phyloP scores from a whole-genome alignment of 1,284 basidiomycete species.

The Trichosporon inkin region DNA sequence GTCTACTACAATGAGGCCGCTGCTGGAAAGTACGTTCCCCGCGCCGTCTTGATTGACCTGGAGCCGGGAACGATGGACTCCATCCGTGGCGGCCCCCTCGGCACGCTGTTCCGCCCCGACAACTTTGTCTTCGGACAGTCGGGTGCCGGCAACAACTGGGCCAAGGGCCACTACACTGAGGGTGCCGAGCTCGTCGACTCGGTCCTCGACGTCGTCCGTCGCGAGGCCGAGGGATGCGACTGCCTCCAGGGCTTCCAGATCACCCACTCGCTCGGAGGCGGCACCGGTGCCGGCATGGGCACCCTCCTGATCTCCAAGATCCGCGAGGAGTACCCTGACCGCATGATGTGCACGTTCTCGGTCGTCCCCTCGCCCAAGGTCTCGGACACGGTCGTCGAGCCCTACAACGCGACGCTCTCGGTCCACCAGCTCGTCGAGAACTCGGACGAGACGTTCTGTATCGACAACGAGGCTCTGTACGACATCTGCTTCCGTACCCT shows the following conservation, averaged over 20 bases:
- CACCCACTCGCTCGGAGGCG: constrained; percentile 61
- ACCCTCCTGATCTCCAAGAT: constrained; percentile 62
- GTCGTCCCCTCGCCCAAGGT: constrained; percentile 61
- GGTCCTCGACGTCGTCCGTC: constrained; percentile 59
- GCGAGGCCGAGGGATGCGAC: constrained; percentile 59
- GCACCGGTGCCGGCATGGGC: constrained; percentile 62
- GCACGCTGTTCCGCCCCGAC: constrained; percentile 57
- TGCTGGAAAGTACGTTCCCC: constrained; percentile 88
- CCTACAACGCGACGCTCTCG: constrained; percentile 61
- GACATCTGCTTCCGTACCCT: constrained; percentile 97
- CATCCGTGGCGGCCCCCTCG: constrained; percentile 64
- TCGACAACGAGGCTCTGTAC: constrained; percentile 96
- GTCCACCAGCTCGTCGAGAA: constrained; percentile 62
- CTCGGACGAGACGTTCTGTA: constrained; percentile 62
- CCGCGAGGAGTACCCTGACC: constrained; percentile 60
- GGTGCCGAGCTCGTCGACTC: constrained; percentile 63
- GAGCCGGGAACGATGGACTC: constrained; percentile 98
- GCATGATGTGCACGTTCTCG: constrained; percentile 63
- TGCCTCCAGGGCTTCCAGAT: constrained; percentile 61
- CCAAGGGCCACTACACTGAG: constrained; percentile 68
- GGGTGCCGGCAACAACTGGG: constrained; percentile 57
- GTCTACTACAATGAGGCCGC: constrained; percentile 93
- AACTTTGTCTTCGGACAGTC: constrained; percentile 59
- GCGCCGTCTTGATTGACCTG: constrained; percentile 88
- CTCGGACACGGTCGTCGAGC: constrained; percentile 60